phyloP scores from a whole-genome alignment of 2,329 filamentous ascomycete species.

The Colletotrichum sp. region DNA sequence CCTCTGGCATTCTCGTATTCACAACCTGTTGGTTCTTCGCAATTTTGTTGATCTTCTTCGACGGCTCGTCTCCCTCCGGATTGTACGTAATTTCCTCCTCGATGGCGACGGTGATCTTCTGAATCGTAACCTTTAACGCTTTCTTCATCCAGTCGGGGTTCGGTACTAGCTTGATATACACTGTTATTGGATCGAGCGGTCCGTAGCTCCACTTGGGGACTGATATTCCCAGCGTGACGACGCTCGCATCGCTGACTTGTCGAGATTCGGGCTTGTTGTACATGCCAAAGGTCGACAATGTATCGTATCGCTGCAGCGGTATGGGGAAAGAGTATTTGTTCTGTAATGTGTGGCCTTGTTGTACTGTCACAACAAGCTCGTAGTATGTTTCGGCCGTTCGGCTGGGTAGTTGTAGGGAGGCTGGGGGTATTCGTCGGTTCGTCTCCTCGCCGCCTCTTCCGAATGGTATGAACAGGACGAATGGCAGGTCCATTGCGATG shows the following conservation, averaged over 20 bases:
- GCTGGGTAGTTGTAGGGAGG: slow-evolving; percentile 87
- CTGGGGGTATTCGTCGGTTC: slow-evolving; percentile 87
- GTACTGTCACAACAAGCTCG: slow-evolving; percentile 93
- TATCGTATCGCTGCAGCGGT: slow-evolving; percentile 92
- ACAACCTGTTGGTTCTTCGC: slow-evolving; percentile 84
- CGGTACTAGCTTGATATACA: slow-evolving; percentile 92
- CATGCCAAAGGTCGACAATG: slow-evolving; percentile 98
- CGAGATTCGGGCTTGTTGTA: slow-evolving; percentile 95
- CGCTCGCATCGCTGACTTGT: slow-evolving; percentile 84
- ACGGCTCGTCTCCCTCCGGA: slow-evolving; percentile 93
- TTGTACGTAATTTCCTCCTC: slow-evolving; percentile 99
- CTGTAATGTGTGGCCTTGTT: slow-evolving; percentile 86
- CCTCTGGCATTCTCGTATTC: slow-evolving; percentile 84
- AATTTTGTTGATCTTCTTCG: slow-evolving; percentile 86
- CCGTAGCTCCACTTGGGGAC: slow-evolving; percentile 97
- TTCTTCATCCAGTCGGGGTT: slow-evolving; percentile 92
- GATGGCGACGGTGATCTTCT: slow-evolving; percentile 90
- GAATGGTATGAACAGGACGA: slow-evolving; percentile 96
- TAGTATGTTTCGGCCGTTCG: slow-evolving; percentile 97
- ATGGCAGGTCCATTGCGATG: slow-evolving; percentile 95
- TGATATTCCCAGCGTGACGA: slow-evolving; percentile 90
- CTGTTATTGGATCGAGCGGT: slow-evolving; percentile 90
- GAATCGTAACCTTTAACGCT: slow-evolving; percentile 89
- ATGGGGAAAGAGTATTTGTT: slow-evolving; percentile 92
- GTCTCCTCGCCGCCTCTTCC: slow-evolving; percentile 90